phyloP scores from a whole-genome alignment of 345 rosid genomes.

The Passiflora organensis region DNA sequence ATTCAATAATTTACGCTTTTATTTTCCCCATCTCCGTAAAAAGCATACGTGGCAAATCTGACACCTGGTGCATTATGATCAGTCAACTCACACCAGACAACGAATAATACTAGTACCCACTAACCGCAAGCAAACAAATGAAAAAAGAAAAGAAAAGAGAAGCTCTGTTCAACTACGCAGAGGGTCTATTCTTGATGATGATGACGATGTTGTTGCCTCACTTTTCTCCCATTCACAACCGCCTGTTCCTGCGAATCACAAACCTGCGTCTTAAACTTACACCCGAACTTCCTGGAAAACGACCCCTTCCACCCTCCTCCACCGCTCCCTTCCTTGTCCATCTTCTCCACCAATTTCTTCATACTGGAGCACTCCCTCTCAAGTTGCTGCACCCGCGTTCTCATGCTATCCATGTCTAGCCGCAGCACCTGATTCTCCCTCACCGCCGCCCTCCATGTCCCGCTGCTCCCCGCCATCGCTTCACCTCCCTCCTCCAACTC shows the following conservation, averaged over 20 bases:
- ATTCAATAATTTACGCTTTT: too few relatives aligned
- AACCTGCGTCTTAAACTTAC: slow-evolving; percentile 90
- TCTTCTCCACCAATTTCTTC: slow-evolving; percentile 80
- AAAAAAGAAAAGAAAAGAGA: neutral
- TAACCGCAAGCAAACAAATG: too few relatives aligned
- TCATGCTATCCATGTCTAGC: slow-evolving; percentile 96
- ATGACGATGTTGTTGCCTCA: slow-evolving; percentile 28
- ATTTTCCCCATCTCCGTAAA: too few relatives aligned
- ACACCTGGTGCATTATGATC: too few relatives aligned
- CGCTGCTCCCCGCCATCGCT: slow-evolving; percentile 22
- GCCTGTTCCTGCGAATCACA: slow-evolving; percentile 85
- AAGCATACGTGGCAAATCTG: slow-evolving; percentile 10
- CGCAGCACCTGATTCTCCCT: slow-evolving; percentile 94
- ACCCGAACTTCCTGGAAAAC: slow-evolving; percentile 54
- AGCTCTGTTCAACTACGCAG: neutral
- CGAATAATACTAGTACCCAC: neutral
- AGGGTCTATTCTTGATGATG: slow-evolving; percentile 31
- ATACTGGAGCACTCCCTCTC: slow-evolving; percentile 83
- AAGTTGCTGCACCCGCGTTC: slow-evolving; percentile 81
- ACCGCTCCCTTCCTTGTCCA: slow-evolving; percentile 44
- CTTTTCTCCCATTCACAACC: slow-evolving; percentile 47
- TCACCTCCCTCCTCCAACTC: slow-evolving; percentile 24
- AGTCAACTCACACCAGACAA: slow-evolving; percentile 5
- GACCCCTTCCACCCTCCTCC: slow-evolving; percentile 51
- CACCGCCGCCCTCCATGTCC: slow-evolving; percentile 63